These are phyloP conservation scores for Thalassia testudinum DNA, from an alignment of 116 monocot genomes.

Conservation along the genomic window DNA sequence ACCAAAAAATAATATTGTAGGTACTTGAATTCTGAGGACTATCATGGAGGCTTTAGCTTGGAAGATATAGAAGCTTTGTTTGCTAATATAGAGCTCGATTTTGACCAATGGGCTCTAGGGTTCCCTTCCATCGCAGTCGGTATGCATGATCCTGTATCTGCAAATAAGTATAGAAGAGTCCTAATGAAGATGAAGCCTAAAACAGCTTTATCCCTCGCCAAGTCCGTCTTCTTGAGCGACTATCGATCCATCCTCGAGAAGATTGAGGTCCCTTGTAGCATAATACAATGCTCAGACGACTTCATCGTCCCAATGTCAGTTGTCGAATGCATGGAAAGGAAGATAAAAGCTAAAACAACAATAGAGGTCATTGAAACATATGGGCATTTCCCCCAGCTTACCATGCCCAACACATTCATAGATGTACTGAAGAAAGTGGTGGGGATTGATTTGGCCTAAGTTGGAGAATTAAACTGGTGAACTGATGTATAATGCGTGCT, in stretches of 20 bases:
- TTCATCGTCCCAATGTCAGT: slow-evolving; percentile 33
- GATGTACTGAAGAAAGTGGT: slow-evolving; percentile 16
- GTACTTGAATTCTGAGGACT: slow-evolving; percentile 56
- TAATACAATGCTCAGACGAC: slow-evolving; percentile 39
- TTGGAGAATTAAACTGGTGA: too few relatives aligned
- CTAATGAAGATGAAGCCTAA: slow-evolving; percentile 43
- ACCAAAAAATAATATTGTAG: too few relatives aligned
- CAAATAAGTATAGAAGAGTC: slow-evolving; percentile 7
- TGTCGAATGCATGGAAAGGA: slow-evolving; percentile 30
- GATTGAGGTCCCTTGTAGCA: slow-evolving; percentile 32
- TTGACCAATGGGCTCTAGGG: slow-evolving; percentile 29
- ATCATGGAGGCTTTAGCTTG: slow-evolving; percentile 53
- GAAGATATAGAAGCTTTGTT: slow-evolving; percentile 26
- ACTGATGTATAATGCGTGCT: too few relatives aligned
- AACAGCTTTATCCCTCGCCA: slow-evolving; percentile 26
- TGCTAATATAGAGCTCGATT: slow-evolving; percentile 25
- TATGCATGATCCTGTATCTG: slow-evolving; percentile 6
- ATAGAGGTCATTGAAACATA: slow-evolving; percentile 27
- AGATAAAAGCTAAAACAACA: slow-evolving; percentile 22
- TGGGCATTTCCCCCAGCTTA: slow-evolving; percentile 68
- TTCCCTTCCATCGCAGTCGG: slow-evolving; percentile 20
- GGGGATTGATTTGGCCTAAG: too few relatives aligned
- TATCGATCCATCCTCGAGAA: slow-evolving; percentile 18
- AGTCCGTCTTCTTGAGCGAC: slow-evolving; percentile 39
- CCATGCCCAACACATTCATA: slow-evolving; percentile 15